Conservation (phyloP, 345 rosid species). For the Pseudoturritis turrita region DNA sequence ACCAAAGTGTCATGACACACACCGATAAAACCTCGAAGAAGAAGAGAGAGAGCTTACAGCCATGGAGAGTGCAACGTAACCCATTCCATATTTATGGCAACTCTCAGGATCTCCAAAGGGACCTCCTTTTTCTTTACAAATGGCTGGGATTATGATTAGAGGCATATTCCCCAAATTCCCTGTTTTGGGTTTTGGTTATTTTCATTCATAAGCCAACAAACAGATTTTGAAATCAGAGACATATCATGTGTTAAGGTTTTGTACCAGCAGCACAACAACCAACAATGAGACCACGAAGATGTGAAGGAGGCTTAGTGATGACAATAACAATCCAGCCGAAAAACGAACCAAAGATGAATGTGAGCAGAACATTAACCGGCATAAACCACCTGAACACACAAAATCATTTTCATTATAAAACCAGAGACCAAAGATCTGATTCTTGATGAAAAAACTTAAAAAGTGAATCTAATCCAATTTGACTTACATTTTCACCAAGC, state of each 20-base stretch:
- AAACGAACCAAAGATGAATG: conserved; percentile 45
- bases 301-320: conserved; percentile 40
- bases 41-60: conserved; percentile 36
- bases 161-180: conserved; percentile 68
- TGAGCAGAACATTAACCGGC: conserved; percentile 54
- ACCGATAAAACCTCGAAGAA: not conserved
- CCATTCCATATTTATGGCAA: conserved; percentile 47
- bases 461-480: not conserved
- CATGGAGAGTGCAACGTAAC: conserved; percentile 68
- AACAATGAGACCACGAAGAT: conserved; percentile 39
- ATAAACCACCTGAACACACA: conserved; percentile 48
- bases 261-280: conserved; percentile 29
- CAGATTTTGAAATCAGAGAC: not conserved
- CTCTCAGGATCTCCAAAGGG: conserved; percentile 59
- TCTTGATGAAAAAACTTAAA: not conserved
- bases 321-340: conserved; percentile 44
- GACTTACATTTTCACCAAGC: conserved; percentile 48
- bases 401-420: not conserved
- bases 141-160: conserved; percentile 56
- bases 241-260: not conserved
- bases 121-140: conserved; percentile 56
- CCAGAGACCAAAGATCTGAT: not conserved
- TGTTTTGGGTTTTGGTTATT: conserved; percentile 11
- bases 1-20: not conserved
- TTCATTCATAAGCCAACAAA: not conserved